Evolutionary conservation across 2,329 filamentous ascomycete genomes (phyloP).

Genomic region (Fusarium sp.): DNA sequence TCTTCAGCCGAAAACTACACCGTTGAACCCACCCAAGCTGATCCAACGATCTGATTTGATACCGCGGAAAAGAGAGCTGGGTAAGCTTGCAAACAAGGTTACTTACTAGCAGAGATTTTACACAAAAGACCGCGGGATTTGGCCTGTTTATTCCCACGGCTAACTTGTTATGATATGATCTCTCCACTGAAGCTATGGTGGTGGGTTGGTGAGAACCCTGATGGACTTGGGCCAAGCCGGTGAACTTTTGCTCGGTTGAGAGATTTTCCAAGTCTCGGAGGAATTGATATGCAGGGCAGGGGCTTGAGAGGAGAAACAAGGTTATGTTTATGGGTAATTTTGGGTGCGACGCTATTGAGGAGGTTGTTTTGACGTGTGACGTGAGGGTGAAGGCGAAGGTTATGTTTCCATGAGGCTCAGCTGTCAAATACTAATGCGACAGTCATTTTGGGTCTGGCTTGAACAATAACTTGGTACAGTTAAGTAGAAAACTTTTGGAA

Average conservation of each 20-base stretch:
- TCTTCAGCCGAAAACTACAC: conserved; percentile 1
- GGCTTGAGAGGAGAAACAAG: conserved; percentile 24
- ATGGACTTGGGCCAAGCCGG: conserved; percentile 33
- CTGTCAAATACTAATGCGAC: background rate
- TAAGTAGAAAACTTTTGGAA: accelerated
- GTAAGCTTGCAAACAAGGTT: conserved; percentile 28
- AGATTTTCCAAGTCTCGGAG: conserved; percentile 7
- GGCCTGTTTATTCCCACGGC: background rate
- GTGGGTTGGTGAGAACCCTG: conserved; percentile 41
- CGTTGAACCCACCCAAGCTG: conserved; percentile 3
- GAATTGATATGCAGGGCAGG: conserved; percentile 1
- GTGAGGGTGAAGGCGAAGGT: background rate
- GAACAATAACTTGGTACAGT: too few relatives aligned
- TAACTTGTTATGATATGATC: background rate
- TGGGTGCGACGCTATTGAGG: conserved; percentile 4
- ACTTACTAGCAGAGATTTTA: background rate
- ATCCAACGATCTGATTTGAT: conserved; percentile 13
- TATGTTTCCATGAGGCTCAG: background rate
- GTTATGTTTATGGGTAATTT: conserved; percentile 37
- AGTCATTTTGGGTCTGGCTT: background rate
- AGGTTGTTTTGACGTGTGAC: conserved; percentile 22
- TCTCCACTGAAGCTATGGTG: conserved; percentile 6
- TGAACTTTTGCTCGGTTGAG: conserved; percentile 13
- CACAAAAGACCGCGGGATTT: background rate
- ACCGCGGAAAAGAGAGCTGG: background rate